Conservation (phyloP, 208 protist species). For the Leishmania lainsoni region DNA sequence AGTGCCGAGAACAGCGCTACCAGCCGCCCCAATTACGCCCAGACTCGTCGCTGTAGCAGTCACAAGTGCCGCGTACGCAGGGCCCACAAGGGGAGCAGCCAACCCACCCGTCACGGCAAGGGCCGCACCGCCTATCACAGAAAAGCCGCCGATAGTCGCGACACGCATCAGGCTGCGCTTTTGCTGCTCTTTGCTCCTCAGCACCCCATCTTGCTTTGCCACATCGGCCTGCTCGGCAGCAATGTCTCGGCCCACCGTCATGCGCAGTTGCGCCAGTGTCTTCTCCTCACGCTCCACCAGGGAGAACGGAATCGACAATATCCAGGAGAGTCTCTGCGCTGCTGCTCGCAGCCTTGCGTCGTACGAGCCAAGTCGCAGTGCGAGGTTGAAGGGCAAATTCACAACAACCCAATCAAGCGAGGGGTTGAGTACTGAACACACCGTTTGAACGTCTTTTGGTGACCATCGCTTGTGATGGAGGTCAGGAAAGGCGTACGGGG, state of each 20-base stretch:
- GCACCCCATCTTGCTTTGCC: constrained; percentile 35
- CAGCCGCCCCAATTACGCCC: constrained; percentile 49
- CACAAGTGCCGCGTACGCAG: constrained; percentile 61
- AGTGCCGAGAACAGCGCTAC: constrained; percentile 54
- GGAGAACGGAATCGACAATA: constrained; percentile 59
- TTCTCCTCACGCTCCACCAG: constrained; percentile 66
- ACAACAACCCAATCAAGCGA: constrained; percentile 56
- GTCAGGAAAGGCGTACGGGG: constrained; percentile 57
- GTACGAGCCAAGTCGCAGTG: constrained; percentile 57
- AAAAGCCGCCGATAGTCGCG: constrained; percentile 75
- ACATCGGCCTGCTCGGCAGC: background rate
- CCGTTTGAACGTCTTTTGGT: constrained; percentile 36
- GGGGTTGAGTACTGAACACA: constrained; percentile 46
- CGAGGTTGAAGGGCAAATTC: constrained; percentile 72
- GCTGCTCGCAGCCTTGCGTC: constrained; percentile 75
- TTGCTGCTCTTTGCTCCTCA: constrained; percentile 35
- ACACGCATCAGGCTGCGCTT: constrained; percentile 46
- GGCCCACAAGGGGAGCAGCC: constrained; percentile 66
- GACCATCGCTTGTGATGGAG: constrained; percentile 38
- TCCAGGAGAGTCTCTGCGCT: constrained; percentile 63
- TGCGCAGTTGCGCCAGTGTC: constrained; percentile 19
- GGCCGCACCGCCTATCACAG: constrained; percentile 60
- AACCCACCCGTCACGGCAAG: constrained; percentile 76
- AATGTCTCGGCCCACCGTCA: background rate
- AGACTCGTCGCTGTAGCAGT: constrained; percentile 55